These are phyloP conservation scores for Lignosus rhinocerotis DNA, from an alignment of 1,284 basidiomycete genomes.

Conservation along the genomic window DNA sequence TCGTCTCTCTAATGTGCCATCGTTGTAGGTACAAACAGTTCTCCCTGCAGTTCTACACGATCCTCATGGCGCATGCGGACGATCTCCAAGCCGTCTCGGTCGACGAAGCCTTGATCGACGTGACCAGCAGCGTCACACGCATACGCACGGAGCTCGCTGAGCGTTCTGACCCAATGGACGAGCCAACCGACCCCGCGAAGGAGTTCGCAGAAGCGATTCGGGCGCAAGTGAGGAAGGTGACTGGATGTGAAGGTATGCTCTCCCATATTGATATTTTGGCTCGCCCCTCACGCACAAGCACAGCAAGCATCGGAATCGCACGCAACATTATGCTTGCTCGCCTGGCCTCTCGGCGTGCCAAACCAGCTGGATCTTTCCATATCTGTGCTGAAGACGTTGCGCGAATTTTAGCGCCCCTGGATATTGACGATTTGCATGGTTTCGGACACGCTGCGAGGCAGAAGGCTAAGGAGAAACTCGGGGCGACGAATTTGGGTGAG, in stretches of 20 bases:
- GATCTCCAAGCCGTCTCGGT: slow-evolving; percentile 95
- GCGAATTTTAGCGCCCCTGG: slow-evolving; percentile 70
- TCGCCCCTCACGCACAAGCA: not conserved
- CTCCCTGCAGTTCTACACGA: slow-evolving; percentile 88
- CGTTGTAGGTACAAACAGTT: slow-evolving; percentile 72
- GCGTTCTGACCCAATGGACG: not conserved
- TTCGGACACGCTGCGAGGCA: slow-evolving; percentile 78
- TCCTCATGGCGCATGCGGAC: slow-evolving; percentile 87
- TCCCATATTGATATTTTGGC: not conserved
- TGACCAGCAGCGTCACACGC: slow-evolving; percentile 65
- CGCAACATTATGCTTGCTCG: slow-evolving; percentile 92
- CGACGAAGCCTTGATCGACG: slow-evolving; percentile 94
- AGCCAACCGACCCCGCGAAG: slow-evolving; percentile 56
- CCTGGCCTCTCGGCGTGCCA: slow-evolving; percentile 88
- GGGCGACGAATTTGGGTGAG: slow-evolving; percentile 71
- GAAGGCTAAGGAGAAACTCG: slow-evolving; percentile 78
- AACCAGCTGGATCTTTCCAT: slow-evolving; percentile 86
- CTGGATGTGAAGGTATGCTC: slow-evolving; percentile 78
- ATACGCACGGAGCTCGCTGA: slow-evolving; percentile 34
- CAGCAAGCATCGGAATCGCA: slow-evolving; percentile 90
- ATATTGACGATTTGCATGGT: slow-evolving; percentile 86
- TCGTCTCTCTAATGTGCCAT: not conserved
- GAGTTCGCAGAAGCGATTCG: slow-evolving; percentile 84
- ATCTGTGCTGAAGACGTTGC: slow-evolving; percentile 57
- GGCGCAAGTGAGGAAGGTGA: slow-evolving; percentile 70